Evolutionary conservation across 2,329 filamentous ascomycete genomes (phyloP), one percentile per base, ranked within the genome.

Genomic region (Botrytis elliptica): DNA sequence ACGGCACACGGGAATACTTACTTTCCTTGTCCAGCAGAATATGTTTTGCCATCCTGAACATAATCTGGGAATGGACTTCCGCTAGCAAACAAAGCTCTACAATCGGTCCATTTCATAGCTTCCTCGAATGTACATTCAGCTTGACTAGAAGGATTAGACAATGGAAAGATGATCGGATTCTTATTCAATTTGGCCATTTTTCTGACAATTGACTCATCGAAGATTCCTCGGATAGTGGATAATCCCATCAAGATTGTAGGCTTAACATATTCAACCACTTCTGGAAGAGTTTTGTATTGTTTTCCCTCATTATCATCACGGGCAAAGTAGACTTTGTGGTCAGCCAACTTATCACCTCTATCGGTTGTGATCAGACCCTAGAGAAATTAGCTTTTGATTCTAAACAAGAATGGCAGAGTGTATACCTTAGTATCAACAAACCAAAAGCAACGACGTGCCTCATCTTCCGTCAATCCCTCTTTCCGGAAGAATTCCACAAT

Each of bases 241-340:
- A 93, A 95, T 25, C 94, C 94, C 77, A 97, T 90, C 1, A 97
- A 85, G 2, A 95, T 91, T 77, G 96, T 93, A 1, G 94, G 94
- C 67, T 91, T 91, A 59, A 95, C 88, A 52, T 87, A 84, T 67
- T 90, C 87, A 74, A 97, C 84, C 0, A 96, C 88, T 1, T 92
- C 89, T 67, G 88, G 85, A 5, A 93, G 86, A 42, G 85, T 87
- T 83, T 90, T 90, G 84, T 87, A 82, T 74, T 83, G 81, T 42
- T 81, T 75, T 29, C 80, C 81, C 7, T 81, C 77, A 40, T 81
- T 82, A 65, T 83, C 81, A 62, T 80, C 77, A 20, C 81, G 79
- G 22, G 82, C 81, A 76, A 83, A 82, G 71, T 83, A 81, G 76
- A 84, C 77, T 73, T 85, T 85, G 71, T 93, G 91, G 72, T 91